Conservation (phyloP, 768 basidiomycete species). For the Collybia sordida region DNA sequence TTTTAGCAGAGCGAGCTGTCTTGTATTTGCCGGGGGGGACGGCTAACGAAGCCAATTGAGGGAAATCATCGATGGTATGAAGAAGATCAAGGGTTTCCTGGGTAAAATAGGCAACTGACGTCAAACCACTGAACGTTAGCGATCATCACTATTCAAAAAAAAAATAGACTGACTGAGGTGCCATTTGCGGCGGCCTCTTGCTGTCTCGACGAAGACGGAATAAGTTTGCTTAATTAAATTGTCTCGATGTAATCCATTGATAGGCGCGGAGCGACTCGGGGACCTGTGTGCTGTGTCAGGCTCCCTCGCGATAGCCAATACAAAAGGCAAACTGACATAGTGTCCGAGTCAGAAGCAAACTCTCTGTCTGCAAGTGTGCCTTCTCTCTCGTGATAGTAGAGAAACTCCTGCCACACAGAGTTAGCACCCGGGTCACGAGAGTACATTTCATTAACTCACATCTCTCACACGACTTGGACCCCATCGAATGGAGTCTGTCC, state of each 20-base stretch:
- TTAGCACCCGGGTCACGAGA: constrained; percentile 3
- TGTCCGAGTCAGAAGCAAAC: constrained; percentile 48
- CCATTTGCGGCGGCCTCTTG: constrained; percentile 73
- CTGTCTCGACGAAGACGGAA: constrained; percentile 71
- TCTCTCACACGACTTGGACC: constrained; percentile 78
- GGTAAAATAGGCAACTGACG: constrained; percentile 74
- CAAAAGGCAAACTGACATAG: constrained; percentile 37
- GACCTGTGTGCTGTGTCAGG: constrained; percentile 18
- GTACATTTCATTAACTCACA: constrained; percentile 38
- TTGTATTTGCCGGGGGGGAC: constrained; percentile 64
- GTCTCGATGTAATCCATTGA: constrained; percentile 33
- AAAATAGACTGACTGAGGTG: constrained; percentile 60
- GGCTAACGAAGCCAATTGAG: constrained; percentile 47
- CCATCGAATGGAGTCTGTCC: constrained; percentile 82
- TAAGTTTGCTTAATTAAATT: constrained; percentile 79
- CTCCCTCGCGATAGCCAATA: constrained; percentile 1
- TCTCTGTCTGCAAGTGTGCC: constrained; percentile 47
- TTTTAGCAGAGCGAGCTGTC: constrained; percentile 58
- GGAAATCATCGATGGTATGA: constrained; percentile 57
- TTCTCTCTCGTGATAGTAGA: constrained; percentile 73
- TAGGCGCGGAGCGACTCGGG: constrained; percentile 16
- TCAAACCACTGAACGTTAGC: constrained; percentile 9
- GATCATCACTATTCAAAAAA: not conserved
- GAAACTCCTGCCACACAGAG: constrained; percentile 55
- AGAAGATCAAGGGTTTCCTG: constrained; percentile 59